phyloP scores from a whole-genome alignment of 164 flowering plant genomes.

The Umbellularia californica region DNA sequence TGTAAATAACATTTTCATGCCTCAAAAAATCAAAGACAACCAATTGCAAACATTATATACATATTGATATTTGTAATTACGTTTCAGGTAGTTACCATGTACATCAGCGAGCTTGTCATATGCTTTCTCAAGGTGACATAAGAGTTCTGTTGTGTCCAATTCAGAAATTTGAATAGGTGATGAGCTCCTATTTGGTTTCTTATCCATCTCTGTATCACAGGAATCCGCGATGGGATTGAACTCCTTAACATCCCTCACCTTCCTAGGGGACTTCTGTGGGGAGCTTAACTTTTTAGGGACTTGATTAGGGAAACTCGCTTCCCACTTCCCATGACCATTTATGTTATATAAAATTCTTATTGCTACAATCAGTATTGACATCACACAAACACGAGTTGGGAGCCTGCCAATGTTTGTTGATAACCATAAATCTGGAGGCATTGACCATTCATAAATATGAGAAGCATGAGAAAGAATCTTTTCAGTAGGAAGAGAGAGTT shows the following conservation, averaged over 20 bases:
- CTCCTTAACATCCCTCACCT: conserved; percentile 2
- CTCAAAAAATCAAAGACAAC: background rate
- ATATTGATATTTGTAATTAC: background rate
- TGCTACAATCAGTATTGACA: conserved; percentile 75
- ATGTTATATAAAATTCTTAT: conserved; percentile 65
- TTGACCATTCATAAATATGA: conserved; percentile 67
- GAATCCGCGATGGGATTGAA: conserved; percentile 5
- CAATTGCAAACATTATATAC: too few relatives aligned
- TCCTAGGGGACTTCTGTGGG: background rate
- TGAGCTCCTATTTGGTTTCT: conserved; percentile 5
- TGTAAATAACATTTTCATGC: background rate
- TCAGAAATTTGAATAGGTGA: conserved; percentile 24
- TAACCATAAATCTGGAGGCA: conserved; percentile 79
- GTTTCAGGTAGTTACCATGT: conserved; percentile 35
- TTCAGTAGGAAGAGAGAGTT: conserved; percentile 55
- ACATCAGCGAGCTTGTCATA: conserved; percentile 30
- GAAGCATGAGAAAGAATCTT: conserved; percentile 61
- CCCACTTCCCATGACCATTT: conserved; percentile 78
- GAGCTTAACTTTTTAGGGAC: background rate
- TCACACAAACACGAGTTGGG: conserved; percentile 73
- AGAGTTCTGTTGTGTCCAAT: conserved; percentile 38
- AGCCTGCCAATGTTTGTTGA: conserved; percentile 50
- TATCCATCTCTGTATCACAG: conserved; percentile 7
- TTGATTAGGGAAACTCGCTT: conserved; percentile 32
- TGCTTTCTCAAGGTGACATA: conserved; percentile 43